phyloP scores from a whole-genome alignment of 2,329 filamentous ascomycete species.

The Colletotrichum salicis region DNA sequence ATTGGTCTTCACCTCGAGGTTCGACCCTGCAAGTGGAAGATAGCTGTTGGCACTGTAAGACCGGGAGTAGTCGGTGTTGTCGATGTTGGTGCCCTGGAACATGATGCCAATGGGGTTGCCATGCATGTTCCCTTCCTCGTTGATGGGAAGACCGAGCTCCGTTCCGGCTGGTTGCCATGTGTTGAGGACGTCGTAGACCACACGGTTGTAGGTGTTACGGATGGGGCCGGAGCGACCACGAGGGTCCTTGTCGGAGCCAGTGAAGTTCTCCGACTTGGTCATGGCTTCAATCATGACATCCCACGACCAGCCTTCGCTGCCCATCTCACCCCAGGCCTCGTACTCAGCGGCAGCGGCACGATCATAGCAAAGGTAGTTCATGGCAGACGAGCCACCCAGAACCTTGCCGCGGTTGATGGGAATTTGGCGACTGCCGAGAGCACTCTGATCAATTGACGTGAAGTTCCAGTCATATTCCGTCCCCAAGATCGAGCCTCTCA shows the following conservation, averaged over 20 bases:
- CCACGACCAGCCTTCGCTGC: constrained; percentile 49
- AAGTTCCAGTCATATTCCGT: constrained; percentile 55
- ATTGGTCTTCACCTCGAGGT: constrained; percentile 50
- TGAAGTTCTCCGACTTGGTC: constrained; percentile 43
- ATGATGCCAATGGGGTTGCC: constrained; percentile 37
- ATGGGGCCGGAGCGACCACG: constrained; percentile 40
- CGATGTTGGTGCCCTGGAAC: constrained; percentile 45
- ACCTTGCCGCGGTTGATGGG: constrained; percentile 58
- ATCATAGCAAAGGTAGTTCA: constrained; percentile 57
- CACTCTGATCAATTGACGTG: constrained; percentile 51
- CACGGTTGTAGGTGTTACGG: constrained; percentile 32
- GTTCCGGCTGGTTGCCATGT: constrained; percentile 33
- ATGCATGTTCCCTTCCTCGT: constrained; percentile 21
- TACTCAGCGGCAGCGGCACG: constrained; percentile 49
- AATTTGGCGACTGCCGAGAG: constrained; percentile 52
- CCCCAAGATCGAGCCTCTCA: constrained; percentile 43
- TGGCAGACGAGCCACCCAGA: constrained; percentile 58
- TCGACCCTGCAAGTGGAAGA: constrained; percentile 49
- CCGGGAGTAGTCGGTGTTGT: constrained; percentile 43
- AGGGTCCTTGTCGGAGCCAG: constrained; percentile 34
- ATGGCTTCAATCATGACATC: constrained; percentile 47
- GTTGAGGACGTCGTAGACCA: constrained; percentile 19
- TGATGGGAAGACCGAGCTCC: constrained; percentile 23
- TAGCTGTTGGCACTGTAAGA: constrained; percentile 46
- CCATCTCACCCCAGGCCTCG: constrained; percentile 50